Evolutionary conservation across 1,284 basidiomycete species (phyloP), one percentile per base, ranked within the genome.

Genomic region (Flammula alnicola): DNA sequence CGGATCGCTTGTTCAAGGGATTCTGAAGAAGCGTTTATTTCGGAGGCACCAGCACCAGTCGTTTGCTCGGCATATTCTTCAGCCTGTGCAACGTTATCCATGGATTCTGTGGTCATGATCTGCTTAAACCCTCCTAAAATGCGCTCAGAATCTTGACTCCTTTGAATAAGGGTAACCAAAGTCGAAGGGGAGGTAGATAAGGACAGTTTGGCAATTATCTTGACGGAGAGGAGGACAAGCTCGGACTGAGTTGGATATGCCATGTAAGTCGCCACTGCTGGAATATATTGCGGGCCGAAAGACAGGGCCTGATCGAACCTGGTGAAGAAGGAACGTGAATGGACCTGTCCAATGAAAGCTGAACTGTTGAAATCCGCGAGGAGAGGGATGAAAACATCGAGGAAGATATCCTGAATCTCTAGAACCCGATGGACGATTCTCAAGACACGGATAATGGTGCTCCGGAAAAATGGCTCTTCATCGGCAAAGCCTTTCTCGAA

Each of bases 361-460:
- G 80, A 64, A 7, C 51, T 55, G 49, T 77, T 79, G 43, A 85
- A 72, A 42, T 93, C 86, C 6, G 81, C 72, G 5, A 96, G 78
- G 3, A 90, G 71, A 2, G 95, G 92, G 9, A 97, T 74, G 37
- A 98, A 81, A 12, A 95, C 84, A 52, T 98, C 93, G 37, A 95
- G 76, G 74, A 96, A 98, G 44, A 93, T 80, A 44, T 91, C 86
- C 66, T 98, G 95, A 25, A 95, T 78, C 49, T 93, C 89, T 47
- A 98, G 74, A 0, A 92, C 81, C 1, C 93, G 84, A 56, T 88
- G 81, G 22, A 94, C 78, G 57, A 97, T 94, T 52, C 94, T 79
- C 35, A 99, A 73, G 3, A 92, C 83, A 12, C 91, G 86, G 22
- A 86, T 75, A 52, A 98, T 87, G 3, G 91, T 92, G 47, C 78